Conservation (phyloP, 768 basidiomycete genomes). For the Fibroporia radiculosa region DNA sequence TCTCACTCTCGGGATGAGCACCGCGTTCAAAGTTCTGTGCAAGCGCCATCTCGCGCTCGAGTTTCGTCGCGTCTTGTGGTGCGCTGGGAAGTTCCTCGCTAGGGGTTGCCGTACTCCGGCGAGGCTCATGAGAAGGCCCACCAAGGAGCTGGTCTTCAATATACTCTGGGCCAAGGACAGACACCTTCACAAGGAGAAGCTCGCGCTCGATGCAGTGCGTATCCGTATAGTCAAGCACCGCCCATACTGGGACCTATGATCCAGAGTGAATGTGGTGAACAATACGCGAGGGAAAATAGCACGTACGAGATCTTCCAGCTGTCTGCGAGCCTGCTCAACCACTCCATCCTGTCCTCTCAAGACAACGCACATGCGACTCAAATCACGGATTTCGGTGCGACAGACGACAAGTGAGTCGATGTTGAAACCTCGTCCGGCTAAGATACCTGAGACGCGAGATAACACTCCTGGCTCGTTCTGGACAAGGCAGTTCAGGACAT, state of each 20-base stretch:
- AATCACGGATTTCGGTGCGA: constrained; percentile 92
- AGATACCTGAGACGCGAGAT: constrained; percentile 93
- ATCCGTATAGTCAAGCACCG: constrained; percentile 95
- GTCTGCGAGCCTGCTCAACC: constrained; percentile 92
- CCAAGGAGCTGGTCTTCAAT: constrained; percentile 85
- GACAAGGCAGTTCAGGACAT: constrained; percentile 94
- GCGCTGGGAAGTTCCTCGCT: constrained; percentile 6
- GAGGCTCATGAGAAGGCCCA: constrained; percentile 77
- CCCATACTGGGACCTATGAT: constrained; percentile 93
- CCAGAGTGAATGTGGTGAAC: not conserved
- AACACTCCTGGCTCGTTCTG: constrained; percentile 99
- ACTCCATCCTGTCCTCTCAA: constrained; percentile 95
- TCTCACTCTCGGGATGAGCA: constrained; percentile 27
- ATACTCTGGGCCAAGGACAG: constrained; percentile 96
- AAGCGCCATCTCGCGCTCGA: constrained; percentile 62
- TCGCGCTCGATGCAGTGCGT: constrained; percentile 90
- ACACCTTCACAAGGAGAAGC: constrained; percentile 91
- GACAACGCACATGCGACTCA: constrained; percentile 97
- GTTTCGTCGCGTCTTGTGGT: constrained; percentile 35
- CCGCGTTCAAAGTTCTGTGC: constrained; percentile 74
- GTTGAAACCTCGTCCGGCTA: constrained; percentile 97
- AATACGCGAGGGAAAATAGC: not conserved
- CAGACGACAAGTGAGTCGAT: constrained; percentile 98
- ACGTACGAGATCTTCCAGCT: constrained; percentile 92
- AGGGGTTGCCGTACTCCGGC: constrained; percentile 26